These are phyloP conservation scores for Lactifluus subvellereus DNA, from an alignment of 768 basidiomycete species.

Conservation along the genomic window DNA sequence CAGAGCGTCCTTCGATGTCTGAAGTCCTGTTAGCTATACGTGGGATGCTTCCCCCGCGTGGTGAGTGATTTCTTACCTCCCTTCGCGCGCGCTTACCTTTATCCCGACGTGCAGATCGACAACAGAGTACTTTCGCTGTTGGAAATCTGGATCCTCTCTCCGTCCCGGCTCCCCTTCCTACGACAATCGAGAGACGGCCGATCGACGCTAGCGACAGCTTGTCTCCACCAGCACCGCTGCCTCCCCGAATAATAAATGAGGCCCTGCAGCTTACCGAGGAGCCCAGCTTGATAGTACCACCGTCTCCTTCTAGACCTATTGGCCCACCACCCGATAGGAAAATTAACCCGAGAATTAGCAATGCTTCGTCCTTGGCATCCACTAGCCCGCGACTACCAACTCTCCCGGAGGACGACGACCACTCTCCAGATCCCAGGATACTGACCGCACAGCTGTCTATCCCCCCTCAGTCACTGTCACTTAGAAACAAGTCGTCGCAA, in stretches of 20 bases:
- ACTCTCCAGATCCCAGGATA: not conserved
- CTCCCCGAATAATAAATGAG: not conserved
- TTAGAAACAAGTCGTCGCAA: not conserved
- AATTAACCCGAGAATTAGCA: not conserved
- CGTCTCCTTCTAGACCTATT: not conserved
- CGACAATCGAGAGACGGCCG: not conserved
- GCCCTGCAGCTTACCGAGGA: not conserved
- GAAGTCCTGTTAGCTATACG: not conserved
- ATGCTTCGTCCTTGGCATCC: not conserved
- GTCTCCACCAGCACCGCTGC: not conserved
- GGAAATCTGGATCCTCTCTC: not conserved
- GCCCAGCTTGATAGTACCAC: not conserved
- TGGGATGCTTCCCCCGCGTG: not conserved
- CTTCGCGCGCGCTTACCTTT: not conserved
- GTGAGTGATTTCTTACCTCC: not conserved
- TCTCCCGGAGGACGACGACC: conserved; percentile 12
- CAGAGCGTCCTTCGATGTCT: conserved; percentile 9
- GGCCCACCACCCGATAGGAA: not conserved
- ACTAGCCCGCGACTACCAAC: not conserved
- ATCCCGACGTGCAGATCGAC: not conserved
- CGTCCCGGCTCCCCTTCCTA: not conserved
- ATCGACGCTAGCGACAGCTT: not conserved
- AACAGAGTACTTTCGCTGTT: not conserved
- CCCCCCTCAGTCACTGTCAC: not conserved
- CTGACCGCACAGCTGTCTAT: not conserved